Percentiles rank a stretch among this genome's conserved stretches.
Evolutionary conservation across 306 rosid genomes (phyloP).

Genomic region (Astragalus glycyphyllos): DNA sequence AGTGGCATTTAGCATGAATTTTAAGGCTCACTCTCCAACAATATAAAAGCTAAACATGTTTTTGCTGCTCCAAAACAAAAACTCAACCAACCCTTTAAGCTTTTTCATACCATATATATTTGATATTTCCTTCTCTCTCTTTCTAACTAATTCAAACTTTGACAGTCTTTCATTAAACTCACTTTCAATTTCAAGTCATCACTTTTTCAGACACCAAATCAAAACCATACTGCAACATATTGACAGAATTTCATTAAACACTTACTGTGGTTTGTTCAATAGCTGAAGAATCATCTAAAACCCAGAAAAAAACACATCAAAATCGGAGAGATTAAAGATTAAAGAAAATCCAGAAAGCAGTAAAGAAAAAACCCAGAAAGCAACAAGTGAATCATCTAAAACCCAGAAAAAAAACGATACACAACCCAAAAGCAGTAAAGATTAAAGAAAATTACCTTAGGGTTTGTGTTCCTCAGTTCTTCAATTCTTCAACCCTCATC

Average conservation of each 20-base stretch:
- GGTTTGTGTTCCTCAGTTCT: no score
- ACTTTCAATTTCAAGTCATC: constrained; percentile 71
- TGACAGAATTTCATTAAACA: neutral
- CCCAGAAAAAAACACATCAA: no score
- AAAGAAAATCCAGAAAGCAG: no score
- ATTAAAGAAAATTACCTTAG: no score
- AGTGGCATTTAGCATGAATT: constrained; percentile 51
- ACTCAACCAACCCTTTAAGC: constrained; percentile 39
- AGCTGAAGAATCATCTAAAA: no score
- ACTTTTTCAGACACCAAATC: constrained; percentile 82
- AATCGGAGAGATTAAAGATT: no score
- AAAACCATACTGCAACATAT: constrained; percentile 53
- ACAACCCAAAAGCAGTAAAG: no score
- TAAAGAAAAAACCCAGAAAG: no score
- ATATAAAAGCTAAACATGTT: constrained; percentile 34
- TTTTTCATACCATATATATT: constrained; percentile 37
- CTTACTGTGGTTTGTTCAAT: constrained; percentile 37
- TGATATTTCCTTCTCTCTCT: constrained; percentile 10
- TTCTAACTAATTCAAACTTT: constrained; percentile 46
- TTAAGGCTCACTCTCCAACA: constrained; percentile 62
- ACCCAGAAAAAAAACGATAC: no score
- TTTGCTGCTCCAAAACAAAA: constrained; percentile 19
- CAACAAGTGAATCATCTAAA: no score
- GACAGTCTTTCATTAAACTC: constrained; percentile 64
- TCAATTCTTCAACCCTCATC: no score